These are phyloP conservation scores for Wickerhamomyces queroliae DNA, from an alignment of 805 yeast species.

Conservation along the genomic window DNA sequence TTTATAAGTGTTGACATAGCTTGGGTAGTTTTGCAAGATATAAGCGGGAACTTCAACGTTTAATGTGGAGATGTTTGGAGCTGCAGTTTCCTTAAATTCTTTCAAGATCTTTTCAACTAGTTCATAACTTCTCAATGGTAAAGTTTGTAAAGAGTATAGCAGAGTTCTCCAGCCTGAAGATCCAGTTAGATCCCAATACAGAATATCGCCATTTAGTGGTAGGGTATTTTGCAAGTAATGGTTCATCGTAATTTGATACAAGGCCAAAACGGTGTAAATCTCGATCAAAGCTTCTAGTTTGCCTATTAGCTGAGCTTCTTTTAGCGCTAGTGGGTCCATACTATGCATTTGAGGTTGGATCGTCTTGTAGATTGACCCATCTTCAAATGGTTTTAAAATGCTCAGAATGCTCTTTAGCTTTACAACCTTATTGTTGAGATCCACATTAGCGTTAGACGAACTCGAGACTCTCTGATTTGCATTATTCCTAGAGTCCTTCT, in stretches of 20 bases:
- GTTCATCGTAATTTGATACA: slow-evolving; percentile 29
- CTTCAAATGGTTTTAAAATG: slow-evolving; percentile 8
- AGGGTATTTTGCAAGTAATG: slow-evolving; percentile 34
- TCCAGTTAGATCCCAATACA: slow-evolving; percentile 38
- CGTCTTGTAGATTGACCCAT: slow-evolving; percentile 4
- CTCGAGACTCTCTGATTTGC: too few species aligned
- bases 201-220: slow-evolving; percentile 36
- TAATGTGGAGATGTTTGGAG: slow-evolving; percentile 6
- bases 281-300: slow-evolving; percentile 24
- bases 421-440: slow-evolving; percentile 6
- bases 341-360: neutral
- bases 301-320: slow-evolving; percentile 10
- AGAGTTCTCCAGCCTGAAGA: slow-evolving; percentile 26
- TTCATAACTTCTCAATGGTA: slow-evolving; percentile 22
- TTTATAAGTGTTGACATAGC: slow-evolving; percentile 7
- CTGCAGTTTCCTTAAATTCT: slow-evolving; percentile 19
- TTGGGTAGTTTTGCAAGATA: slow-evolving; percentile 5
- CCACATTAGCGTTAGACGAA: slow-evolving; percentile 1
- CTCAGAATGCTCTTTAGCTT: slow-evolving; percentile 5
- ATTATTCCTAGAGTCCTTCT: neutral
- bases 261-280: slow-evolving; percentile 25
- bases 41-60: slow-evolving; percentile 7
- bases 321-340: neutral
- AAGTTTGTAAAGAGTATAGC: slow-evolving; percentile 35
- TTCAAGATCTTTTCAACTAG: slow-evolving; percentile 15